phyloP scores from a whole-genome alignment of 257 asterid genomes.

The Vinca minor region DNA sequence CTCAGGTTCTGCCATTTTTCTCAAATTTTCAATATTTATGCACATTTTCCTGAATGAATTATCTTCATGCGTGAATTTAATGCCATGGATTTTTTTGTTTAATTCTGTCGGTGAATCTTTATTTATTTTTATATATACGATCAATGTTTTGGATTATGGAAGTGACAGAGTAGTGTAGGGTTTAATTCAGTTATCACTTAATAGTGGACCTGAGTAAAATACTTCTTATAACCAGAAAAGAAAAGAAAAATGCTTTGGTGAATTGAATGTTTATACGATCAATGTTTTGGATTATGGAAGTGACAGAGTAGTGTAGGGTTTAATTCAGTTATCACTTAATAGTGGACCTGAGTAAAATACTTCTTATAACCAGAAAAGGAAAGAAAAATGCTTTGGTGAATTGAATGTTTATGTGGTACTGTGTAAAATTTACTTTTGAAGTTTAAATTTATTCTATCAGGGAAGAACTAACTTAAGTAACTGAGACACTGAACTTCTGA shows the following conservation, averaged over 20 bases:
- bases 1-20: conserved; percentile 51
- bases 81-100: not conserved
- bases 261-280: not conserved
- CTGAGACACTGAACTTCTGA: not conserved
- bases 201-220: too few relatives aligned
- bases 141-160: too few relatives aligned
- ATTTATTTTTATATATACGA: too few relatives aligned
- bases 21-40: conserved; percentile 1
- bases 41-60: not conserved
- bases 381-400: not conserved
- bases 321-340: not conserved
- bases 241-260: not conserved
- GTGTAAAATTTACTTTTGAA: not conserved
- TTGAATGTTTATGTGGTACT: not conserved
- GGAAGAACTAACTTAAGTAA: not conserved
- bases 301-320: not conserved
- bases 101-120: not conserved
- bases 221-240: too few relatives aligned
- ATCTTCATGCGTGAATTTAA: not conserved
- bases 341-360: not conserved
- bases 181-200: too few relatives aligned
- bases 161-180: too few relatives aligned
- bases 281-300: not conserved
- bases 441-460: not conserved
- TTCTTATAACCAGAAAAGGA: not conserved